Base-by-base conservation (phyloP, 2,329 filamentous ascomycete genomes). In the Hymenoscyphus occultus region DNA sequence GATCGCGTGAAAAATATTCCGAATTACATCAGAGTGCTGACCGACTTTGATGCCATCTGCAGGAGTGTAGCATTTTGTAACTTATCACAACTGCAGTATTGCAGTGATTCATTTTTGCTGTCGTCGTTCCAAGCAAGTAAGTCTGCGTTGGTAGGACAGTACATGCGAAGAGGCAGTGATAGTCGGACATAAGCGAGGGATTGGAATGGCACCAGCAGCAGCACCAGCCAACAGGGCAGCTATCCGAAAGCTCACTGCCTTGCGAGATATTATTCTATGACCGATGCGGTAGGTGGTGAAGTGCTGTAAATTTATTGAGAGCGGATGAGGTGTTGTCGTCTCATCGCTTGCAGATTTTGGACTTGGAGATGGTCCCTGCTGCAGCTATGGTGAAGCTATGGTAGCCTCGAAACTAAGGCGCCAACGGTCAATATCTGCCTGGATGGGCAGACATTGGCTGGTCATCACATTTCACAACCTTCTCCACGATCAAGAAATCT, bases 341-440 rank as follows among this genome's bases (percentile, higher is more conserved):
- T 51, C 45, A 51, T 51, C 45, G 45, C 45, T 51, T 51, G 45
- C n/a, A 51, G 45, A 51, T 51, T 19, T 51, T 51, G 19, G 22
- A 45, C n/a, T 16, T 45, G 42, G n/a, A n/a, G 13, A n/a, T 6
- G 19, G 45, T 48, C 16, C 19, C 16, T 48, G n/a, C 22, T 22
- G 22, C 42, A 28, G 22, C 22, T 28, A 28, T 28, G 1, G 22
- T 28, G 22, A 28, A 3, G 3, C 22, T 10, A 5, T n/a, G n/a
- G n/a, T n/a, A n/a, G n/a, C 45, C 45, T 51, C 22, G 45, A 51
- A 51, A 51, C 45, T 12, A 51, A 51, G 45, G 45, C 45, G 16
- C n/a, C 19, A 51, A 22, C n/a, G n/a, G 16, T 35, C 32, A 9
- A 35, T 35, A 35, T 35, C 32, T 35, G 5, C 32, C 5, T 35